Percentiles rank a stretch among this genome's conserved stretches.
Conservation (phyloP, 1,284 basidiomycete genomes). For the Golubevia sp. region DNA sequence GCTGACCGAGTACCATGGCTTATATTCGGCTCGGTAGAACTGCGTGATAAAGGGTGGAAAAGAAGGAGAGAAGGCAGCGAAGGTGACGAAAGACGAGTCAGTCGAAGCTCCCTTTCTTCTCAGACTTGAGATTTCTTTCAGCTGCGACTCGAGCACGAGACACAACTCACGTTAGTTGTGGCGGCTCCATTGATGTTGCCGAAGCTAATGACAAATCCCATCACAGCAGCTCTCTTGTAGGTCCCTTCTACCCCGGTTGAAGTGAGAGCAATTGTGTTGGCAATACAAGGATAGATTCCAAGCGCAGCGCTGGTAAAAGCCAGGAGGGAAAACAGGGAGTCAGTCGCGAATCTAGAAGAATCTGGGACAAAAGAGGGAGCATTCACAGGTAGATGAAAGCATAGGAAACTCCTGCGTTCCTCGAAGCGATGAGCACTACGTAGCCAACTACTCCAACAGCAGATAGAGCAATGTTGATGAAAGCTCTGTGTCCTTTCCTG, state of each 20-base stretch:
- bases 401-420: conserved; percentile 24
- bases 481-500: conserved; percentile 24
- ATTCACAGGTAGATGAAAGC: conserved; percentile 24
- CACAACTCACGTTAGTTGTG: conserved; percentile 12
- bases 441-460: conserved; percentile 31
- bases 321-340: neutral
- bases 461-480: conserved; percentile 28
- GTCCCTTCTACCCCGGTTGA: conserved; percentile 29
- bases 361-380: conserved; percentile 17
- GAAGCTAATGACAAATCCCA: conserved; percentile 11
- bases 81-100: too few species aligned
- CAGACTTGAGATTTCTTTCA: too few species aligned
- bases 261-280: conserved; percentile 39
- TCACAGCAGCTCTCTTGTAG: conserved; percentile 38
- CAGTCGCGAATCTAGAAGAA: conserved; percentile 1
- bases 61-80: too few species aligned
- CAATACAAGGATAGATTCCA: conserved; percentile 26
- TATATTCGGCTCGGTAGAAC: conserved; percentile 20
- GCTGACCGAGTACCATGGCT: conserved; percentile 30
- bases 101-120: neutral
- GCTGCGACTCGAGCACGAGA: too few species aligned
- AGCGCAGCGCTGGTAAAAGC: neutral
- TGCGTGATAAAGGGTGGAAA: too few species aligned
- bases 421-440: conserved; percentile 26
- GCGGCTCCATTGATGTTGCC: conserved; percentile 45